Conservation (phyloP, 352 stramenopile species). For the Elongisporangium prolatum region DNA sequence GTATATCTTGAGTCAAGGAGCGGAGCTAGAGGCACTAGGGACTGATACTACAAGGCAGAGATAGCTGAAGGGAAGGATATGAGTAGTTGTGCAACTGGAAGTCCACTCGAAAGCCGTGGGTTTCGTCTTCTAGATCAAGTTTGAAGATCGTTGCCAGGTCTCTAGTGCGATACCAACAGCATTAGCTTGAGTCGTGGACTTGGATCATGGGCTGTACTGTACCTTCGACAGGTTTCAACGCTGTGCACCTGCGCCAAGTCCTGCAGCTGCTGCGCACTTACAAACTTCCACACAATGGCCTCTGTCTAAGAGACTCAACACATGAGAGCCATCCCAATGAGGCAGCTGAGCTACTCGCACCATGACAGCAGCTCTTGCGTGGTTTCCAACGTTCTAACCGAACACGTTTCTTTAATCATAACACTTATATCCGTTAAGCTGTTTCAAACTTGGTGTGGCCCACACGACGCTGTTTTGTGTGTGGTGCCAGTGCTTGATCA, state of each 20-base stretch:
- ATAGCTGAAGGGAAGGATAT: conserved; percentile 30
- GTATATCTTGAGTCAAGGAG: conserved; percentile 16
- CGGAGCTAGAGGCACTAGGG: conserved; percentile 5
- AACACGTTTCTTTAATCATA: neutral
- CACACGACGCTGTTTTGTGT: conserved; percentile 2
- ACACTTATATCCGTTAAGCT: conserved; percentile 5
- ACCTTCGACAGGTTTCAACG: conserved; percentile 36
- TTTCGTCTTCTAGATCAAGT: conserved; percentile 28
- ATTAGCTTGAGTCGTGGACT: neutral
- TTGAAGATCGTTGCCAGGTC: conserved; percentile 47
- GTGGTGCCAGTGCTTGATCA: conserved; percentile 8
- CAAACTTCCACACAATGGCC: conserved; percentile 55
- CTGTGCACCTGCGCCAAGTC: conserved; percentile 6
- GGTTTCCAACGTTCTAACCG: neutral
- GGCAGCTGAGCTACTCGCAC: conserved; percentile 2
- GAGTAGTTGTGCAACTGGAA: conserved; percentile 65
- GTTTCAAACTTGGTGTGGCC: neutral
- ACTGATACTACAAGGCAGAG: conserved; percentile 1
- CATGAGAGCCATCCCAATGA: neutral
- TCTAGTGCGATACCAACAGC: conserved; percentile 15
- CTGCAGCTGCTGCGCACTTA: conserved; percentile 19
- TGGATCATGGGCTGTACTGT: neutral
- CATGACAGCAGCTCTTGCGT: conserved; percentile 5
- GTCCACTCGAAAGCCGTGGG: conserved; percentile 41
- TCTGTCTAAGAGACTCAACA: conserved; percentile 27